phyloP scores from a whole-genome alignment of 306 rosid species.

The Oxytropis ochrocephala region DNA sequence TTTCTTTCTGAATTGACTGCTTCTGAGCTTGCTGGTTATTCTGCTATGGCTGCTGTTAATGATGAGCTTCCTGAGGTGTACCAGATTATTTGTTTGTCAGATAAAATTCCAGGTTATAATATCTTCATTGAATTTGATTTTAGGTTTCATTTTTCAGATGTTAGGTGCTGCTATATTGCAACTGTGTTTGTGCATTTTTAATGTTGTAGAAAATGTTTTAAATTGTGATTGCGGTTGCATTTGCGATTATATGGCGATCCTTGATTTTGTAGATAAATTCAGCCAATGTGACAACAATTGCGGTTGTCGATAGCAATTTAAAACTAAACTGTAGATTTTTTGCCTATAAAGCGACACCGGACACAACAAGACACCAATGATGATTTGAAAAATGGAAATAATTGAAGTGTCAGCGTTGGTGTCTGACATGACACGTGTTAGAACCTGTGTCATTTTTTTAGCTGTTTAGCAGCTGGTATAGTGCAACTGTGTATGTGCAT shows the following conservation, averaged over 20 bases:
- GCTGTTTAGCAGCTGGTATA: neutral
- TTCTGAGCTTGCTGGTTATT: constrained; percentile 47
- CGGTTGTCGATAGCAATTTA: no score
- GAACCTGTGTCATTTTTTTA: no score
- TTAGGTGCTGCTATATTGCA: neutral
- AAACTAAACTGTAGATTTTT: neutral
- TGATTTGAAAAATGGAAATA: no score
- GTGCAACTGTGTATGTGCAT: neutral
- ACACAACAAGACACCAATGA: no score
- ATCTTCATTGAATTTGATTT: neutral
- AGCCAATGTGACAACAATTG: no score
- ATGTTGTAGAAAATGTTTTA: neutral
- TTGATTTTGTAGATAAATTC: no score
- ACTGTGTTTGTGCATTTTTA: neutral
- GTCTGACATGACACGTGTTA: no score
- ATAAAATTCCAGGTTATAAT: constrained; percentile 34
- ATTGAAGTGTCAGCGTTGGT: no score
- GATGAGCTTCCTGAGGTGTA: constrained; percentile 45
- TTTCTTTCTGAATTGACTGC: constrained; percentile 33
- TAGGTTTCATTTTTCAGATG: neutral
- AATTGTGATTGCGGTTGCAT: no score
- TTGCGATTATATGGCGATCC: no score
- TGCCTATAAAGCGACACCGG: neutral
- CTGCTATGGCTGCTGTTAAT: constrained; percentile 36
- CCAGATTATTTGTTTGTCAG: constrained; percentile 38